These are phyloP conservation scores for Verticillium nubilum DNA, from an alignment of 2,329 filamentous ascomycete species.

Conservation along the genomic window DNA sequence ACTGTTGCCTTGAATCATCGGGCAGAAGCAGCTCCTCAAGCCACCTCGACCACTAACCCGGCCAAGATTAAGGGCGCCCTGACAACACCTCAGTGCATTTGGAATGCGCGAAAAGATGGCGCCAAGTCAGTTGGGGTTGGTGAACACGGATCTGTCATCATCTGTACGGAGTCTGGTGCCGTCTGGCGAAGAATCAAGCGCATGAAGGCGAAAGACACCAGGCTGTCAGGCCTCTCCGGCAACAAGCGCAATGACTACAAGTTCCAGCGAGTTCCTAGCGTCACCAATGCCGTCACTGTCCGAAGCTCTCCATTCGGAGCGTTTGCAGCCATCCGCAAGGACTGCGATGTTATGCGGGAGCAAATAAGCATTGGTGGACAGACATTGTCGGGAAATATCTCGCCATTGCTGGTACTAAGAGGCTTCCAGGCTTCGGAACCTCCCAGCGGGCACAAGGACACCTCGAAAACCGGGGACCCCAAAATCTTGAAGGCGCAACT, in stretches of 20 bases:
- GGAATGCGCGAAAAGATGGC: conserved; percentile 83
- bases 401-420: conserved; percentile 62
- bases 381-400: conserved; percentile 68
- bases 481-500: conserved; percentile 46
- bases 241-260: conserved; percentile 84
- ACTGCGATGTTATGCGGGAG: conserved; percentile 74
- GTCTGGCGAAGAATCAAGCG: conserved; percentile 88
- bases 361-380: conserved; percentile 62
- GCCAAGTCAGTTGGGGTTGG: conserved; percentile 83
- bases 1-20: conserved; percentile 72
- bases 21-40: conserved; percentile 52
- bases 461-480: conserved; percentile 32
- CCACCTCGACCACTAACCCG: conserved; percentile 83
- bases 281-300: conserved; percentile 79
- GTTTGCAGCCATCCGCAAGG: conserved; percentile 80
- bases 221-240: conserved; percentile 39
- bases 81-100: conserved; percentile 73
- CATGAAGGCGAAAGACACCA: conserved; percentile 68
- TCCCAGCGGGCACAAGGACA: conserved; percentile 28
- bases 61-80: conserved; percentile 82
- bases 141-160: conserved; percentile 89
- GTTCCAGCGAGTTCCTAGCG: conserved; percentile 82
- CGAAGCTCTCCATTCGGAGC: conserved; percentile 85
- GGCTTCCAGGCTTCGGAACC: conserved; percentile 47
- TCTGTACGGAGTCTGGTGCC: conserved; percentile 86